Base-by-base conservation (phyloP, 2,329 filamentous ascomycete genomes). In the Fusarium sambucinum region DNA sequence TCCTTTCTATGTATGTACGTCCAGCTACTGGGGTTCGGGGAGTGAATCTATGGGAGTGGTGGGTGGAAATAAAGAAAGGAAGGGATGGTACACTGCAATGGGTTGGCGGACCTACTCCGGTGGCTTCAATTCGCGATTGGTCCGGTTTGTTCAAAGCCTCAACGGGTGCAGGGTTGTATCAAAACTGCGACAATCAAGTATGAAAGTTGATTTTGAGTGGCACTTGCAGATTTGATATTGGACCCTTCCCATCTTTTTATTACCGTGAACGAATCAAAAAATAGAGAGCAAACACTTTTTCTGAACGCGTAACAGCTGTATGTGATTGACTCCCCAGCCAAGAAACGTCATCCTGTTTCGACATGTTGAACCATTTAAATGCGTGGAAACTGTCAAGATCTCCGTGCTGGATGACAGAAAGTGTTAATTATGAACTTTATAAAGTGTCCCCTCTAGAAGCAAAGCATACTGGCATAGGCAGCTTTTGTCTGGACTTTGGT, bases 311-410 rank as follows among this genome's bases (percentile, higher is more conserved):
- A 3, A 9, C 44, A 40, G 16, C 9, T 48, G 19, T 19, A n/a
- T n/a, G n/a, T 35, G 32, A 25, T 46, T 29, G n/a, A 23, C 37
- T 23, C 27, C 9, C 37, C 11, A 11, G 25, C 17, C 13, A 5
- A 16, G 5, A 12, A 32, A 66, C 45, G 66, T 69, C 56, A 69
- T 63, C 21, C 55, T 41, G 52, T 48, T 19, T 13, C 2, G 32
- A 19, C 12, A n/a, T 17, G 14, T 21, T 16, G 17, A 29, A 19
- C 4, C 13, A 14, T 44, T 42, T 5, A 35, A 33, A 53, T 11
- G 44, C 6, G 3, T 3, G 37, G 21, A 25, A 33, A 27, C 25
- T 37, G 13, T 25, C 21, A 53, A n/a, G 17, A 45, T 8, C 5
- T 32, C 45, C 5, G 14, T 25, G n/a, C 4, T 3, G 5, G 4